phyloP scores from a whole-genome alignment of 1,284 basidiomycete species.

The Irpex sp. region DNA sequence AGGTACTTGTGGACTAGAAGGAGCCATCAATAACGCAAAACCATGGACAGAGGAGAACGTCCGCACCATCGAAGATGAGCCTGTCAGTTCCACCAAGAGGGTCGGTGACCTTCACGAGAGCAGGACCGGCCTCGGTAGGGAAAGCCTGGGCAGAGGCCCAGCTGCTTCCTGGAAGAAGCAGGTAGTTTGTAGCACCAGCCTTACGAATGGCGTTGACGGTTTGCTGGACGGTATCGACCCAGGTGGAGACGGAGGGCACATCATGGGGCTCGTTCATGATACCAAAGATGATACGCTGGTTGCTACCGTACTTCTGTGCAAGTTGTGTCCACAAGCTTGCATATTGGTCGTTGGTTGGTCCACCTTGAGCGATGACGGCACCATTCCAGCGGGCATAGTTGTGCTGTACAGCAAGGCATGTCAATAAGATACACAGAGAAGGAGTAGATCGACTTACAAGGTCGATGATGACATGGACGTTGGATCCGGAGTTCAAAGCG shows the following conservation, averaged over 20 bases:
- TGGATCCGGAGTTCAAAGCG: conserved; percentile 37
- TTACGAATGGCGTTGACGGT: conserved; percentile 47
- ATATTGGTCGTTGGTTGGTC: conserved; percentile 49
- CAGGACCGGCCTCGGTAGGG: conserved; percentile 49
- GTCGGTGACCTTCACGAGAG: conserved; percentile 49
- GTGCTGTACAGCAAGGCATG: conserved; percentile 26
- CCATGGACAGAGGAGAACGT: background rate
- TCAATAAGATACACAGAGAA: no score
- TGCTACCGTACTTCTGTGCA: conserved; percentile 45
- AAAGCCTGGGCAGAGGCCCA: conserved; percentile 43
- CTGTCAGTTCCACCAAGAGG: conserved; percentile 46
- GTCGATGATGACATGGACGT: conserved; percentile 51
- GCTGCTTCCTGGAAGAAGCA: conserved; percentile 44
- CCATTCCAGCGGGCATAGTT: conserved; percentile 53
- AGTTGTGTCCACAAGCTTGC: conserved; percentile 51
- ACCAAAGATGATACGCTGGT: conserved; percentile 46
- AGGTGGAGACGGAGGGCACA: conserved; percentile 36
- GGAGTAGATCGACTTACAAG: conserved; percentile 23
- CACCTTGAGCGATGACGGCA: conserved; percentile 48
- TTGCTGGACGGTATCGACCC: conserved; percentile 44
- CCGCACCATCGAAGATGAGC: conserved; percentile 51
- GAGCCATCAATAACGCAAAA: background rate
- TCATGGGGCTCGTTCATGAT: conserved; percentile 56
- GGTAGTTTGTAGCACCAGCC: conserved; percentile 44
- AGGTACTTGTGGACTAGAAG: conserved; percentile 57